Evolutionary conservation across 352 stramenopile species (phyloP).

Genomic region (Phytophthora pisi): DNA sequence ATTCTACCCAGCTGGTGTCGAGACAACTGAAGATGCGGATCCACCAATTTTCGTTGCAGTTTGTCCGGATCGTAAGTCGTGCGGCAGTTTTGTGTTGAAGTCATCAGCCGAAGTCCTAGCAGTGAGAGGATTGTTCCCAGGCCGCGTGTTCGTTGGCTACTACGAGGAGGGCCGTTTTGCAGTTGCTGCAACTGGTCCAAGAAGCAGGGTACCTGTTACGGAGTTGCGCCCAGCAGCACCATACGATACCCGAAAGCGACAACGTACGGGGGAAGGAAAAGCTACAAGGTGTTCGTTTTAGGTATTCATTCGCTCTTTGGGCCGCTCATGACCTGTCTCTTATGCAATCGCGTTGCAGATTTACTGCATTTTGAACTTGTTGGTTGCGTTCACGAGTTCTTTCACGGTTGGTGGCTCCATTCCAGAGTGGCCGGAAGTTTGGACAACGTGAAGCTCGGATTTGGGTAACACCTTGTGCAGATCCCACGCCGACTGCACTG

Average conservation of each 20-base stretch:
- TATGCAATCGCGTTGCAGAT: not conserved
- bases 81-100: not conserved
- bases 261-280: not conserved
- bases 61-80: not conserved
- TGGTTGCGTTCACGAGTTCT: not conserved
- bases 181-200: not conserved
- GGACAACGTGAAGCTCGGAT: not conserved
- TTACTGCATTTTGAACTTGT: not conserved
- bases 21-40: not conserved
- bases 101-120: not conserved
- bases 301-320: no score
- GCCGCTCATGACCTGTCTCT: no score
- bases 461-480: slow-evolving; percentile 7
- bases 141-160: not conserved
- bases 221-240: not conserved
- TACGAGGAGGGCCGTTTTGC: not conserved
- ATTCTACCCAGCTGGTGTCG: not conserved
- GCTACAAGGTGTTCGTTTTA: not conserved
- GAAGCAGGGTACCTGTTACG: not conserved
- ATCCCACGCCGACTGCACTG: slow-evolving; percentile 3
- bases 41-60: not conserved
- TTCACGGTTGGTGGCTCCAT: not conserved
- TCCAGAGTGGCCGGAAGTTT: not conserved
- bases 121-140: not conserved
- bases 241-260: not conserved